phyloP scores from a whole-genome alignment of 768 basidiomycete species.

The Tulasnella sp. region DNA sequence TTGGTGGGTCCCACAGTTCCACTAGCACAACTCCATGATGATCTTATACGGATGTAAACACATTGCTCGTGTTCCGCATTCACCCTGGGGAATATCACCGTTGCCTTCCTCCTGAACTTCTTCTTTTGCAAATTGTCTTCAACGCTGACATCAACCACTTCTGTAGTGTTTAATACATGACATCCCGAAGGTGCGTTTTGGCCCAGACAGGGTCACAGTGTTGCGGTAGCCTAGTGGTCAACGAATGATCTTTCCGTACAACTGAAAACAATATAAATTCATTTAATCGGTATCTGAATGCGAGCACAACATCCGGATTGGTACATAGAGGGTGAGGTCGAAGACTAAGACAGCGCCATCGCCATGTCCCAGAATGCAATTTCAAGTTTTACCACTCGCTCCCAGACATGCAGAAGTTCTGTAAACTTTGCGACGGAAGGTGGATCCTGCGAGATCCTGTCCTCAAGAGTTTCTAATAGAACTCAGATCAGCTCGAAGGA shows the following conservation, averaged over 20 bases:
- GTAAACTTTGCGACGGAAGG: slow-evolving; percentile 62
- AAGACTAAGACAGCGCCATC: slow-evolving; percentile 42
- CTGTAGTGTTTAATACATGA: background rate
- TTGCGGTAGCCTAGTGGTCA: background rate
- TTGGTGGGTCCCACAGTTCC: background rate
- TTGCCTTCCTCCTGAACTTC: slow-evolving; percentile 30
- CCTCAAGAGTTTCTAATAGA: slow-evolving; percentile 70
- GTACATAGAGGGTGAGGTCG: background rate
- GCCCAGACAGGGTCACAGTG: background rate
- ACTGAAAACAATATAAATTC: background rate
- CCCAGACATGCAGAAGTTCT: slow-evolving; percentile 75
- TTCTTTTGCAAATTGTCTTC: background rate
- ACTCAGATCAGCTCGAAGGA: slow-evolving; percentile 21
- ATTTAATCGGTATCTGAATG: background rate
- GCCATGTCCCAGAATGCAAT: slow-evolving; percentile 87
- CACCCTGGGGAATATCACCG: slow-evolving; percentile 23
- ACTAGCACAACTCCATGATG: background rate
- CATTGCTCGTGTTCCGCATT: slow-evolving; percentile 24
- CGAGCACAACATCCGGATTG: background rate
- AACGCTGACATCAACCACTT: background rate
- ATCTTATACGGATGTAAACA: slow-evolving; percentile 21
- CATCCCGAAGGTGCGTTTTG: background rate
- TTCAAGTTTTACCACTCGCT: slow-evolving; percentile 74
- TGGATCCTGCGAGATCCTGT: slow-evolving; percentile 59
- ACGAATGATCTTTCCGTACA: background rate